These are phyloP conservation scores for Aspergillus sp. DNA, from an alignment of 2,329 filamentous ascomycete genomes.

Conservation along the genomic window DNA sequence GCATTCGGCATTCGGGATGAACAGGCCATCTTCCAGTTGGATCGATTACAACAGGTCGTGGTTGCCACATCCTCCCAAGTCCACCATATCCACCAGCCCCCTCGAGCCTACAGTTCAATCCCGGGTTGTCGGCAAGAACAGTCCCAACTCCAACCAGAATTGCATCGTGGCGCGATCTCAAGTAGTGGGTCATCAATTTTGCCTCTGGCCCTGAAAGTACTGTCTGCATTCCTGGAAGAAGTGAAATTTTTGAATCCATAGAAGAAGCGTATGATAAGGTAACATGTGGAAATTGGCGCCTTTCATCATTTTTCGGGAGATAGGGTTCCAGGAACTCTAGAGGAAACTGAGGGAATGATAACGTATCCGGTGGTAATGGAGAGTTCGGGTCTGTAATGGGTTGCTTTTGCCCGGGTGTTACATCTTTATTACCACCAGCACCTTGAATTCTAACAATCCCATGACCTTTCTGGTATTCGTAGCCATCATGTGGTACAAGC, in stretches of 20 bases:
- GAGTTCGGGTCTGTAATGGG: constrained; percentile 10
- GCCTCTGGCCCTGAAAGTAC: constrained; percentile 75
- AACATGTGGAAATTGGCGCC: constrained; percentile 48
- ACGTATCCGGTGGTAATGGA: constrained; percentile 33
- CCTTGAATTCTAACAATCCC: constrained; percentile 33
- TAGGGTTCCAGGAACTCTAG: constrained; percentile 48
- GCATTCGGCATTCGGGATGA: constrained; percentile 56
- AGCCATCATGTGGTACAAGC: constrained; percentile 42
- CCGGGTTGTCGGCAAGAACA: constrained; percentile 77
- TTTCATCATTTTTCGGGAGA: constrained; percentile 37
- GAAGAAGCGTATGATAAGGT: constrained; percentile 90
- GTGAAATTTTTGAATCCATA: constrained; percentile 73
- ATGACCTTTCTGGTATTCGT: constrained; percentile 39
- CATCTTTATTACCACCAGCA: constrained; percentile 9
- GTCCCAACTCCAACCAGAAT: constrained; percentile 84
- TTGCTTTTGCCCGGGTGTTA: constrained; percentile 4
- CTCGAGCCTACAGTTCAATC: constrained; percentile 73
- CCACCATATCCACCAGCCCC: constrained; percentile 55
- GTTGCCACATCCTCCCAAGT: constrained; percentile 55
- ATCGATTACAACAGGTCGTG: constrained; percentile 78
- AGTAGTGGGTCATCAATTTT: constrained; percentile 89
- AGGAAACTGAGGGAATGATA: constrained; percentile 41
- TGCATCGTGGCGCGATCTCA: constrained; percentile 75
- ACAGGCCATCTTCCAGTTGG: constrained; percentile 70
- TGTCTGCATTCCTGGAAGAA: constrained; percentile 75